Evolutionary conservation across 495 filamentous ascomycete species (phyloP).

Genomic region (Cenococcum geophilum): DNA sequence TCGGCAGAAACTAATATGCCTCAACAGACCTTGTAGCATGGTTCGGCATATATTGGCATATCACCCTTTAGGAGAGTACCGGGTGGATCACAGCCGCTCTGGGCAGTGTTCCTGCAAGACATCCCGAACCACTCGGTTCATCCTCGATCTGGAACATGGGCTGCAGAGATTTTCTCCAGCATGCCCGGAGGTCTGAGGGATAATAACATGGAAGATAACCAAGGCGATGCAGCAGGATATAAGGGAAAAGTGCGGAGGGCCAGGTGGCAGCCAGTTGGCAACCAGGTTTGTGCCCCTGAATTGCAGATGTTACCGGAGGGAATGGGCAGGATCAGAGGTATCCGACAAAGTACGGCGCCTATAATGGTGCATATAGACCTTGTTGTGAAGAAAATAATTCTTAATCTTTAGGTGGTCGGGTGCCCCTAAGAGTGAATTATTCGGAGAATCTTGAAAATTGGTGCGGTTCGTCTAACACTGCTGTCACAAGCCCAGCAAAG

Average conservation of each 20-base stretch:
- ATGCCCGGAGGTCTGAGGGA: neutral
- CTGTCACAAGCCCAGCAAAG: neutral
- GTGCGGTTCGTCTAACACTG: neutral
- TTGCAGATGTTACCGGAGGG: neutral
- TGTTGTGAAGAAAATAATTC: neutral
- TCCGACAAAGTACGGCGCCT: neutral
- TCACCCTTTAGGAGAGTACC: neutral
- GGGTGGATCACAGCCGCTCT: neutral
- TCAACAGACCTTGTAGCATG: neutral
- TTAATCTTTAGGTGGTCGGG: neutral
- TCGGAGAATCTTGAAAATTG: neutral
- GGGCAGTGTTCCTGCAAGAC: neutral
- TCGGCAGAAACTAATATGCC: neutral
- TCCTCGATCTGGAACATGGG: neutral
- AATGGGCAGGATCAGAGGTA: neutral
- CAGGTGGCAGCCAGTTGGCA: neutral
- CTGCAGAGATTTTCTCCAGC: neutral
- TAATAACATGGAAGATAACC: neutral
- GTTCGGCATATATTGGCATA: neutral
- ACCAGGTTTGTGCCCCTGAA: neutral
- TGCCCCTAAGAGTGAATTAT: neutral
- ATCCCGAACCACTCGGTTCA: neutral
- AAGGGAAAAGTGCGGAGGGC: conserved; percentile 3
- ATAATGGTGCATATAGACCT: neutral
- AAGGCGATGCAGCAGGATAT: neutral